Conservation (phyloP, 2,329 filamentous ascomycete species). For the Nigrograna mackinnonii region DNA sequence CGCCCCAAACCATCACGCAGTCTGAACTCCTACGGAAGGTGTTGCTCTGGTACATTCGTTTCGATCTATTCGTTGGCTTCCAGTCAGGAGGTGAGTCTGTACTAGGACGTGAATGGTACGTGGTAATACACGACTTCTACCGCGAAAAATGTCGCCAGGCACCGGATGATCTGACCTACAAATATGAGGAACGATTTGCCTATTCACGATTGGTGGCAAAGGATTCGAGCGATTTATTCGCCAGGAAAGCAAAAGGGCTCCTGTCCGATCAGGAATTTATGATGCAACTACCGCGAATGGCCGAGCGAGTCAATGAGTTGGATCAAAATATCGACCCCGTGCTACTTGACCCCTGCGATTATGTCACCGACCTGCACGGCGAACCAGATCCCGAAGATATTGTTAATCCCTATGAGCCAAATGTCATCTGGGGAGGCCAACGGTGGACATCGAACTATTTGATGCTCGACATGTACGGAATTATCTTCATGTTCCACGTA, state of each 20-base stretch:
- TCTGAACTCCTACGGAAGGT: slow-evolving; percentile 73
- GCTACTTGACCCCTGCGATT: slow-evolving; percentile 64
- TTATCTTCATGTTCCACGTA: slow-evolving; percentile 79
- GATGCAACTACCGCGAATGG: slow-evolving; percentile 56
- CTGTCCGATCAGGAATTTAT: slow-evolving; percentile 69
- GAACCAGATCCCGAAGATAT: slow-evolving; percentile 65
- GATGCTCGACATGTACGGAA: slow-evolving; percentile 75
- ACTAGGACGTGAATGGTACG: slow-evolving; percentile 79
- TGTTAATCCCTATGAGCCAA: slow-evolving; percentile 72
- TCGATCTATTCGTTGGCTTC: slow-evolving; percentile 82
- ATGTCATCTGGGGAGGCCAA: slow-evolving; percentile 67
- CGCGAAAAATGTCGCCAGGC: slow-evolving; percentile 60
- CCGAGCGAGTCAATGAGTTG: slow-evolving; percentile 47
- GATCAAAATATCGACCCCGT: slow-evolving; percentile 60
- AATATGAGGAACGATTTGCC: slow-evolving; percentile 69
- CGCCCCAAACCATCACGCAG: slow-evolving; percentile 72
- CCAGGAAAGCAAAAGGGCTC: slow-evolving; percentile 65
- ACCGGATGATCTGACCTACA: slow-evolving; percentile 66
- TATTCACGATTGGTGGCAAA: slow-evolving; percentile 73
- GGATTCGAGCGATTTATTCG: slow-evolving; percentile 80
- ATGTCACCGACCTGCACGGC: slow-evolving; percentile 66
- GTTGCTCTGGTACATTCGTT: slow-evolving; percentile 86
- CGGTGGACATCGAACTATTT: slow-evolving; percentile 77
- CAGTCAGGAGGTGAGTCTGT: slow-evolving; percentile 78
- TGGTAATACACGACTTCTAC: slow-evolving; percentile 65